Evolutionary conservation across 2,329 filamentous ascomycete genomes (phyloP), one percentile per base, ranked within the genome.

Genomic region (Xylariales sp.): DNA sequence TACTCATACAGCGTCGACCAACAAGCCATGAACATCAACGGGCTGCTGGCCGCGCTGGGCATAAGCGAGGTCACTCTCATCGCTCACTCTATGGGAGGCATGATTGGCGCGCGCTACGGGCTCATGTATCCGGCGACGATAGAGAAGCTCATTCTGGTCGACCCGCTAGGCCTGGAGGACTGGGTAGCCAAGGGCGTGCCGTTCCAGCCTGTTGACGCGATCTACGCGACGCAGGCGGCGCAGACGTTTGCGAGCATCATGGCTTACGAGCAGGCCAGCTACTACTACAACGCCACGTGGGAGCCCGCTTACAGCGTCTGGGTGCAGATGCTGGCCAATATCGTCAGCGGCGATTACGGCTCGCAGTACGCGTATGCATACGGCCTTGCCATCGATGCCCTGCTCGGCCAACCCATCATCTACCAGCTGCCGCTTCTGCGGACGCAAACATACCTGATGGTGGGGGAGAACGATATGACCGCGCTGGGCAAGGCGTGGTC

Each of bases 51-150:
- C 32, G 55, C 61, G 2, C 59, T 76, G 16, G 57, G 54, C 10
- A 53, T 77, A 31, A 56, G 53, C 21, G 63, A 62, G 11, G 61
- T 63, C 27, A 70, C 65, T 5, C 50, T 78, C 25, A 63, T 78
- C 28, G 73, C 73, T 10, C 74, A 78, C 54, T 76, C 70, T 2
- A 62, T 76, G 51, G 73, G 73, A 31, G 73, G 71, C 25, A 76
- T 77, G 72, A 61, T 75, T 17, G 62, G 67, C 2, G 61, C 67
- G 4, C 69, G 73, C 15, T 77, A 70, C 49, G 63, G 63, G 1
- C 60, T 78, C 17, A 68, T 71, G 60, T 76, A 69, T 42, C 69
- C 72, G 0, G 53, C 59, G 11, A 49, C 55, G 18, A 60, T 67
- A 6, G 55, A 63, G 6, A 56, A 59, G 40, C 52, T 77, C 12